Conservation (phyloP, 768 basidiomycete species). For the Guyanaporus albipodus region DNA sequence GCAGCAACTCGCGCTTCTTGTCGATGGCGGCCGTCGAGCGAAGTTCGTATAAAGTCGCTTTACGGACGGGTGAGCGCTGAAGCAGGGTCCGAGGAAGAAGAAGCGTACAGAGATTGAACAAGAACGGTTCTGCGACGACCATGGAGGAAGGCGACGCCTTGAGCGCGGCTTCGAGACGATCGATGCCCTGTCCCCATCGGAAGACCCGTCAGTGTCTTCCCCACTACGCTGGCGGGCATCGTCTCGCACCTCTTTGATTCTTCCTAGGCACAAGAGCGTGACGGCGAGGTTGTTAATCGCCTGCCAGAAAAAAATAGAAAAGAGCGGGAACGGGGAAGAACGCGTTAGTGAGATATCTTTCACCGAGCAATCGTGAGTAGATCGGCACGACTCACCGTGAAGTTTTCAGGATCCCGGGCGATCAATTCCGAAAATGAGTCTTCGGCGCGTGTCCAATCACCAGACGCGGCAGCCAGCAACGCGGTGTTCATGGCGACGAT, state of each 20-base stretch:
- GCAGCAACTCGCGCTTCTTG: conserved; percentile 69
- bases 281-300: conserved; percentile 79
- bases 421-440: conserved; percentile 43
- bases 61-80: background rate
- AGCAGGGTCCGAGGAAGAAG: background rate
- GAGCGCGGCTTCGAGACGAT: conserved; percentile 61
- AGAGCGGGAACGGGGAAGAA: no score
- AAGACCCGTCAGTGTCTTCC: background rate
- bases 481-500: conserved; percentile 62
- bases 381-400: conserved; percentile 42
- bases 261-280: conserved; percentile 64
- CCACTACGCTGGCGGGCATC: no score
- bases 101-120: conserved; percentile 77
- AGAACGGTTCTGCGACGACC: conserved; percentile 74
- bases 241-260: conserved; percentile 65
- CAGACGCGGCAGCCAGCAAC: conserved; percentile 61
- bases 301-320: conserved; percentile 27
- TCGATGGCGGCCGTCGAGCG: conserved; percentile 67
- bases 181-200: conserved; percentile 52
- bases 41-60: conserved; percentile 80
- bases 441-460: conserved; percentile 60
- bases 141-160: conserved; percentile 63
- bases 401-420: conserved; percentile 54
- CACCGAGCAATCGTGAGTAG: no score
- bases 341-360: background rate